phyloP scores from a whole-genome alignment of 2,329 filamentous ascomycete species.

The Paecilomyces sp. region DNA sequence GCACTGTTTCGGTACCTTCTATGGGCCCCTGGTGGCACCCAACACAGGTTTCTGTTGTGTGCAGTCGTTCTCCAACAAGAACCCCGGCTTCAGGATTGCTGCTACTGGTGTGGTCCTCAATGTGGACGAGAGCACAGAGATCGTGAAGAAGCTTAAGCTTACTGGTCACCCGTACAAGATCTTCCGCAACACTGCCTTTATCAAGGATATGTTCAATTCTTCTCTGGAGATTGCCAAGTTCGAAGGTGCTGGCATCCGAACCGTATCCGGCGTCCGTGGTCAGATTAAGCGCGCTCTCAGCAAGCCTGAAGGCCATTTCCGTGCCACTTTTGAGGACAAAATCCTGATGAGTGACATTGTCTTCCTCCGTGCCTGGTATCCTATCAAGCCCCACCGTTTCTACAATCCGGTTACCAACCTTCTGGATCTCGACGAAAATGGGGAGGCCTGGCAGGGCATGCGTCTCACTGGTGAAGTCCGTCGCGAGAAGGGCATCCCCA shows the following conservation, averaged over 20 bases:
- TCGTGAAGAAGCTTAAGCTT: conserved; percentile 98
- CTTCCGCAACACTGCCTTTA: conserved; percentile 98
- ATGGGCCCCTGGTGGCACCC: conserved; percentile 87
- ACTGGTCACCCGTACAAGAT: conserved; percentile 93
- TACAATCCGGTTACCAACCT: conserved; percentile 96
- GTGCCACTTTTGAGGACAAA: conserved; percentile 98
- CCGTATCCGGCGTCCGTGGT: conserved; percentile 88
- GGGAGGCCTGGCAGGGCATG: conserved; percentile 71
- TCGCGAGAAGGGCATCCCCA: conserved; percentile 63
- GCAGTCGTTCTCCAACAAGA: conserved; percentile 76
- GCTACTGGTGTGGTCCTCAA: conserved; percentile 89
- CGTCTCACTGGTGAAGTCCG: conserved; percentile 89
- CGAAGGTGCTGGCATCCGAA: conserved; percentile 90
- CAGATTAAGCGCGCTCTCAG: conserved; percentile 94
- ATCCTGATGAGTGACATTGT: conserved; percentile 94
- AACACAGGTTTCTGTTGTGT: conserved; percentile 95
- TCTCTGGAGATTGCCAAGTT: conserved; percentile 96
- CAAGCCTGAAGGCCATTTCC: conserved; percentile 92
- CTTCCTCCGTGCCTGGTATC: conserved; percentile 94
- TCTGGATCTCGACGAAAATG: conserved; percentile 49
- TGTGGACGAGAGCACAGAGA: conserved; percentile 92
- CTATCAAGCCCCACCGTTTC: conserved; percentile 89
- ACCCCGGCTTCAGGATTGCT: conserved; percentile 85
- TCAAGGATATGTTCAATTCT: conserved; percentile 96
- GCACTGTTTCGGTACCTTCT: conserved; percentile 96